These are phyloP conservation scores for Pseudocercospora macadamiae DNA, from an alignment of 2,329 filamentous ascomycete species.

Conservation along the genomic window DNA sequence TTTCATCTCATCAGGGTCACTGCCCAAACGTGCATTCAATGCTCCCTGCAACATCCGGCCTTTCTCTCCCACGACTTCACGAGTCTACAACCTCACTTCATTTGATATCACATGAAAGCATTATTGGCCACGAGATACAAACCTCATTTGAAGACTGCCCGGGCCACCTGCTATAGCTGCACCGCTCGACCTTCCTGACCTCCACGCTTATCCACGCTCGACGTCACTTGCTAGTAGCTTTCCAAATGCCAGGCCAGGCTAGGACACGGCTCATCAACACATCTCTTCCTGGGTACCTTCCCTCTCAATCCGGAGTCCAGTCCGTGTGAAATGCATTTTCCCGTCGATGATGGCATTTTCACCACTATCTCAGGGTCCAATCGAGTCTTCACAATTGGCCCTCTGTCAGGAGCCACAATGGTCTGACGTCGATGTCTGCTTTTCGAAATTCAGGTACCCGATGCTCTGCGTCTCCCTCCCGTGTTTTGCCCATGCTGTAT, in stretches of 20 bases:
- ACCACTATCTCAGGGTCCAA: constrained; percentile 13
- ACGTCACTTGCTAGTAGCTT: background rate
- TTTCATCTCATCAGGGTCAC: too few relatives aligned
- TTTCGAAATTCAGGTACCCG: constrained; percentile 3
- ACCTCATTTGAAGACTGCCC: background rate
- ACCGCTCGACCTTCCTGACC: background rate
- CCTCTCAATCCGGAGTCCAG: background rate
- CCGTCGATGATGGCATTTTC: constrained; percentile 12
- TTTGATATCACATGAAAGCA: background rate
- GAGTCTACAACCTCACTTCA: too few relatives aligned
- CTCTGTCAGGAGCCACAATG: background rate
- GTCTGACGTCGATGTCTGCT: background rate
- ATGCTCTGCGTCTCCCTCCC: background rate
- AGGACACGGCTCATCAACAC: background rate
- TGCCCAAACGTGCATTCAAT: too few relatives aligned
- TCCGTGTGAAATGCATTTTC: background rate
- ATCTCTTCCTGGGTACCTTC: background rate
- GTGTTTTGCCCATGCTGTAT: background rate
- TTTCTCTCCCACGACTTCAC: too few relatives aligned
- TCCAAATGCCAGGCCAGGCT: too few relatives aligned
- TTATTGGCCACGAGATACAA: background rate
- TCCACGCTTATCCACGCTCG: background rate
- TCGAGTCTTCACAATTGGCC: constrained; percentile 4
- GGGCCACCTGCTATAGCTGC: background rate
- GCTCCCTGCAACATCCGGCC: too few relatives aligned